Conservation (phyloP, 495 filamentous ascomycete species). For the Copromyces sp. region DNA sequence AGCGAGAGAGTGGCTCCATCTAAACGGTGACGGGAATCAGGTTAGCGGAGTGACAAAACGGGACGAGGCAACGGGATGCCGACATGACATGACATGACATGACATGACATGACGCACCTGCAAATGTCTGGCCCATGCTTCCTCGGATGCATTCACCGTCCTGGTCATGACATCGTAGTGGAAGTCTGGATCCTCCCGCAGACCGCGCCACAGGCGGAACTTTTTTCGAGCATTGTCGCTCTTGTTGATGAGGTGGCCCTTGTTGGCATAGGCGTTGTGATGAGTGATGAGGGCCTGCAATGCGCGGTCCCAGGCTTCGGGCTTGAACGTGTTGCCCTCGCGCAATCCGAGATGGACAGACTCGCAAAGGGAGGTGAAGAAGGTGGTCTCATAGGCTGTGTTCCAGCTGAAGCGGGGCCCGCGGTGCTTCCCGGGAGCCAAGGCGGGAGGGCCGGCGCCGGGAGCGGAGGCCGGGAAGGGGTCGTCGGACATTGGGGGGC, state of each 20-base stretch:
- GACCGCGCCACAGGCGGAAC: constrained; percentile 42
- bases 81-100: not conserved
- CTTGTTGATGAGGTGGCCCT: constrained; percentile 44
- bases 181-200: constrained; percentile 40
- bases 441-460: constrained; percentile 5
- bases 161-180: constrained; percentile 32
- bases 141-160: constrained; percentile 38
- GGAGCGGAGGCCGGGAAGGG: constrained; percentile 16
- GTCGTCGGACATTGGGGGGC: constrained; percentile 26
- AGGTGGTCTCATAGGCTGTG: constrained; percentile 36
- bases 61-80: not conserved
- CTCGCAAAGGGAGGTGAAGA: constrained; percentile 41
- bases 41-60: constrained; percentile 2
- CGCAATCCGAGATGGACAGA: constrained; percentile 37
- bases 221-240: constrained; percentile 45
- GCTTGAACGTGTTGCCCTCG: constrained; percentile 43
- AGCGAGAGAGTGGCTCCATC: constrained; percentile 40
- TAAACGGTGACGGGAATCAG: constrained; percentile 3
- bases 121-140: constrained; percentile 37
- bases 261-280: constrained; percentile 38
- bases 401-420: constrained; percentile 44
- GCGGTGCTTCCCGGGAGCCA: constrained; percentile 28
- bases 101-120: constrained; percentile 22
- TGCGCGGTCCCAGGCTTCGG: constrained; percentile 42
- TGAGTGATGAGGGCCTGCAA: constrained; percentile 33